Evolutionary conservation across 2,329 filamentous ascomycete species (phyloP).

Genomic region (Colletotrichum sansevieriae): DNA sequence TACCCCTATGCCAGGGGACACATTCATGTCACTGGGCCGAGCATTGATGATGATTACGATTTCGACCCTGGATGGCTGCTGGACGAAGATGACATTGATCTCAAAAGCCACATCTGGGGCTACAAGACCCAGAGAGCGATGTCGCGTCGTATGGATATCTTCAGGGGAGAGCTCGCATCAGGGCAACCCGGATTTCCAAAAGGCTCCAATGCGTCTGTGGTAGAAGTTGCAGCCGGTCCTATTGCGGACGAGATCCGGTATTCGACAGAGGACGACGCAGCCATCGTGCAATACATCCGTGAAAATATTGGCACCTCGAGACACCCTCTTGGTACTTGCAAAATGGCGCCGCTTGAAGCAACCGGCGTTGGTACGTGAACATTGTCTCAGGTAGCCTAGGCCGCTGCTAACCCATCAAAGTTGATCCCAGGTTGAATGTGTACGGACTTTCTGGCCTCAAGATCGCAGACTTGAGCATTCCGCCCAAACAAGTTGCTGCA

Average conservation of each 20-base stretch:
- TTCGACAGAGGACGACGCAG: slow-evolving; percentile 61
- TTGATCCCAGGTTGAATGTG: slow-evolving; percentile 56
- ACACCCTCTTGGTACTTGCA: slow-evolving; percentile 61
- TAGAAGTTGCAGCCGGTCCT: slow-evolving; percentile 3
- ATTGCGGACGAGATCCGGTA: slow-evolving; percentile 56
- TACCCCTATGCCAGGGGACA: slow-evolving; percentile 72
- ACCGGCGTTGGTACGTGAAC: slow-evolving; percentile 43
- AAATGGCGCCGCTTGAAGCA: slow-evolving; percentile 57
- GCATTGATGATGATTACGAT: slow-evolving; percentile 54
- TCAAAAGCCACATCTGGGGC: slow-evolving; percentile 72
- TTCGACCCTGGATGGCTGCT: slow-evolving; percentile 66
- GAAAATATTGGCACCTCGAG: slow-evolving; percentile 57
- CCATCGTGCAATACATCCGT: slow-evolving; percentile 60
- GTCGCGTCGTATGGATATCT: slow-evolving; percentile 67
- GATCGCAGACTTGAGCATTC: slow-evolving; percentile 55
- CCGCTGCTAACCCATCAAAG: slow-evolving; percentile 42
- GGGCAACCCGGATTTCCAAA: slow-evolving; percentile 60
- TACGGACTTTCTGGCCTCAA: slow-evolving; percentile 58
- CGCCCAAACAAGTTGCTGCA: slow-evolving; percentile 55
- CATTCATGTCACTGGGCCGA: slow-evolving; percentile 63
- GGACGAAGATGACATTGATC: slow-evolving; percentile 63
- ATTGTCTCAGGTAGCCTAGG: too few species aligned
- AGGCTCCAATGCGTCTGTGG: slow-evolving; percentile 55
- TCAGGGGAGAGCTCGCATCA: slow-evolving; percentile 59
- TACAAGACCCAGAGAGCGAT: slow-evolving; percentile 76